Evolutionary conservation across 805 yeast species (phyloP).

Genomic region (Isabelozyma gotoi): DNA sequence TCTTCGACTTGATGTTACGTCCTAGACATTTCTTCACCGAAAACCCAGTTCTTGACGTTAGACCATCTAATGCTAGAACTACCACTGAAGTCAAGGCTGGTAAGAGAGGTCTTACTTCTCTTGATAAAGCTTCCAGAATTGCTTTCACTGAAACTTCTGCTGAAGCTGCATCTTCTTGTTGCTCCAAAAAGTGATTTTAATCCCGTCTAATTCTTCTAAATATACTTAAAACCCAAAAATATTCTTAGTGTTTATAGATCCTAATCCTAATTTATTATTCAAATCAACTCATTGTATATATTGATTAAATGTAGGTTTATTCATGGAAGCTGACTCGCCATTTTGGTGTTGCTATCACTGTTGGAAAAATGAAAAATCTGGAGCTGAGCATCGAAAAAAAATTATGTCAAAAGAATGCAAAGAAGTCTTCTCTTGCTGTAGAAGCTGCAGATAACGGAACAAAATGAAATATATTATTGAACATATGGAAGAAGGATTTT

Average conservation of each 20-base stretch:
- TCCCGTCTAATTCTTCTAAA: background rate
- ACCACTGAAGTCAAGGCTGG: slow-evolving; percentile 41
- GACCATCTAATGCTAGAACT: slow-evolving; percentile 54
- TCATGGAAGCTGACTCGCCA: too few species aligned
- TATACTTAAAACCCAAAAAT: background rate
- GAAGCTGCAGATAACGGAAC: slow-evolving; percentile 1
- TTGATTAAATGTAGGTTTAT: too few species aligned
- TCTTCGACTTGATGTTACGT: slow-evolving; percentile 69
- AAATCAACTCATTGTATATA: too few species aligned
- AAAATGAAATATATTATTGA: slow-evolving; percentile 95
- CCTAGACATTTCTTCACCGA: slow-evolving; percentile 78
- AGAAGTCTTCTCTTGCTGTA: background rate
- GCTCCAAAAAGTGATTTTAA: slow-evolving; percentile 1
- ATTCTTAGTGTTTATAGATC: background rate
- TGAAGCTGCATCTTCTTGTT: slow-evolving; percentile 6
- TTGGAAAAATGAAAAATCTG: too few species aligned
- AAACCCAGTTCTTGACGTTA: slow-evolving; percentile 75
- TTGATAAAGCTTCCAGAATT: slow-evolving; percentile 39
- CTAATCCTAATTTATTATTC: too few species aligned
- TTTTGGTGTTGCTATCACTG: too few species aligned
- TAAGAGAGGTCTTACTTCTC: slow-evolving; percentile 28
- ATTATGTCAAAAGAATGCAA: background rate
- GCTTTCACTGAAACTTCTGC: slow-evolving; percentile 32
- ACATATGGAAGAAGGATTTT: slow-evolving; percentile 96
- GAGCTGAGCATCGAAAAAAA: background rate